These are phyloP conservation scores for Lodderomyces elongisporus DNA, from an alignment of 1,139 yeast species.

Conservation along the genomic window DNA sequence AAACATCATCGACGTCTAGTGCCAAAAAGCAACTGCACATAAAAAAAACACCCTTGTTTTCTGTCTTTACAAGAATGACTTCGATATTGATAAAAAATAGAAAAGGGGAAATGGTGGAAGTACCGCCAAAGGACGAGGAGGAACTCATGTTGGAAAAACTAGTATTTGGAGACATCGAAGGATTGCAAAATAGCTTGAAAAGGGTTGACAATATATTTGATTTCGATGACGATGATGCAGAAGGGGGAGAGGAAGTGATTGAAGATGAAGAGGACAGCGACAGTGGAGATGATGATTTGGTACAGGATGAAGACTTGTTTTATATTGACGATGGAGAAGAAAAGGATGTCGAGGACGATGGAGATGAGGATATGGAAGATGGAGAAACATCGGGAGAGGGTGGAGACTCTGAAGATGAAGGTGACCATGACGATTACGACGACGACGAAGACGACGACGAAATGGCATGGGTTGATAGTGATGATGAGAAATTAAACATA, in stretches of 20 bases:
- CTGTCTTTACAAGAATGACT: too few relatives aligned
- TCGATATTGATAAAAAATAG: slow-evolving; percentile 23
- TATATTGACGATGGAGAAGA: slow-evolving; percentile 56
- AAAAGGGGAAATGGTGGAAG: slow-evolving; percentile 27
- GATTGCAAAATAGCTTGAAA: slow-evolving; percentile 65
- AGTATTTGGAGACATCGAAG: slow-evolving; percentile 85
- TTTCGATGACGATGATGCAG: slow-evolving; percentile 26
- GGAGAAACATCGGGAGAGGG: slow-evolving; percentile 18
- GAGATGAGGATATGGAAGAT: slow-evolving; percentile 32
- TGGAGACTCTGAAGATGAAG: slow-evolving; percentile 26
- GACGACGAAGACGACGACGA: slow-evolving; percentile 30
- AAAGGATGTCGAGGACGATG: slow-evolving; percentile 1
- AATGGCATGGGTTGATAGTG: slow-evolving; percentile 88
- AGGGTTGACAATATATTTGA: slow-evolving; percentile 54
- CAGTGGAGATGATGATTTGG: slow-evolving; percentile 26
- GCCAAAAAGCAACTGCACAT: too few relatives aligned
- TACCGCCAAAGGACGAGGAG: slow-evolving; percentile 76
- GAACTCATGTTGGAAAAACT: slow-evolving; percentile 73
- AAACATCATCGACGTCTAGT: too few relatives aligned
- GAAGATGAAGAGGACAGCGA: slow-evolving; percentile 13
- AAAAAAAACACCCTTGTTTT: too few relatives aligned
- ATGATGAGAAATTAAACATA: slow-evolving; percentile 70
- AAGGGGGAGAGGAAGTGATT: slow-evolving; percentile 10
- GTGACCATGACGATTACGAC: slow-evolving; percentile 26
- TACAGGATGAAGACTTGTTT: slow-evolving; percentile 60